Conservation (phyloP, 306 rosid species). For the Lathyrus oleraceus region DNA sequence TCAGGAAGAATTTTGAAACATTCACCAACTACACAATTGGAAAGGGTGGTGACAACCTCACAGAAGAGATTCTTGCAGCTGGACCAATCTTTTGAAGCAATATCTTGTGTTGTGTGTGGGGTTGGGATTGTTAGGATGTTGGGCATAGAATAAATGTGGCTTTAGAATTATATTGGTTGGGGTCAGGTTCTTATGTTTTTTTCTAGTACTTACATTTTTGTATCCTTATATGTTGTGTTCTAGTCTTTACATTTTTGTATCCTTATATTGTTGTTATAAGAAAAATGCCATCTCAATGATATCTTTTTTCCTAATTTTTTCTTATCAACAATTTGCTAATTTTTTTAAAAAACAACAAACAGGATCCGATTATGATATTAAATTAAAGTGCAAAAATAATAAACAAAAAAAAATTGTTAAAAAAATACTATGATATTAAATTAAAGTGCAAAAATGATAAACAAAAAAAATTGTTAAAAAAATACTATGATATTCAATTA, state of each 20-base stretch:
- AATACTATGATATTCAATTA: no score
- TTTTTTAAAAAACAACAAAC: no score
- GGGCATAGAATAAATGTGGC: slow-evolving; percentile 21
- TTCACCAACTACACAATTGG: slow-evolving; percentile 70
- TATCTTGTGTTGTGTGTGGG: not conserved
- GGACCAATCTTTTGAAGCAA: slow-evolving; percentile 62
- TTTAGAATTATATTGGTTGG: slow-evolving; percentile 21
- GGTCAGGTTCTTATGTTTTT: not conserved
- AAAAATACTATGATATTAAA: no score
- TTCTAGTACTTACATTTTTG: not conserved
- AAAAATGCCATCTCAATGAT: not conserved
- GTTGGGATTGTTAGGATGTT: slow-evolving; percentile 15
- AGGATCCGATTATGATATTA: no score
- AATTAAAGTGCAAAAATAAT: no score
- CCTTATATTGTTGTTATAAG: no score
- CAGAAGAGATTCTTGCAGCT: slow-evolving; percentile 72
- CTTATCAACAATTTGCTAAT: not conserved
- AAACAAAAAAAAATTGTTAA: no score
- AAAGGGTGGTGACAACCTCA: slow-evolving; percentile 46
- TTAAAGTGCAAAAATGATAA: no score
- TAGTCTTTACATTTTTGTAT: not conserved
- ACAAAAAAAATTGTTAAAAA: no score
- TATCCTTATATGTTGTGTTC: not conserved
- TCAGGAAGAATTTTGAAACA: slow-evolving; percentile 70
- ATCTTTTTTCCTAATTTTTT: not conserved